A percentile compares a stretch with the other conserved stretches of the same genome.
These are phyloP conservation scores for Pseudonitzschia delicatissima DNA, from an alignment of 108 stramenopile species.

Conservation along the genomic window DNA sequence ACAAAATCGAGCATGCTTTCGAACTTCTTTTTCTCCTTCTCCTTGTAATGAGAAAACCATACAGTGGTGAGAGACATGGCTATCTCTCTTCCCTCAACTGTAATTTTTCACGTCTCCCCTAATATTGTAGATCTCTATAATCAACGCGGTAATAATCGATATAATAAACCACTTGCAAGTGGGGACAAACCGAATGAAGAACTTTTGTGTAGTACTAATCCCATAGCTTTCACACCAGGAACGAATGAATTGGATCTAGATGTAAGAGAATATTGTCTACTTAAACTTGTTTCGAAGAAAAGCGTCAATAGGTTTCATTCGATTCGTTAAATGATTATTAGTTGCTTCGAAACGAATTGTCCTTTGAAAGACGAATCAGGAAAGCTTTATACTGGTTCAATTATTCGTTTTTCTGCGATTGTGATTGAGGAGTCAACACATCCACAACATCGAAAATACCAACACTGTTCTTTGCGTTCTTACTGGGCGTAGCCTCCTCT, in stretches of 20 bases:
- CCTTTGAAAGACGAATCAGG: too few relatives aligned
- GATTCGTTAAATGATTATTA: too few relatives aligned
- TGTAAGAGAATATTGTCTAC: too few relatives aligned
- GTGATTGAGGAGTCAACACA: not conserved
- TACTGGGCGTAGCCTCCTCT: not conserved
- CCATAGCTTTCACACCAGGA: too few relatives aligned
- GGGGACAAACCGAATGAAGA: not conserved
- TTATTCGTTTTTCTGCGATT: conserved; percentile 6
- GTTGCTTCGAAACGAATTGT: too few relatives aligned
- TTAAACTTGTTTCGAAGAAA: too few relatives aligned
- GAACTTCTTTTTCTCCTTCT: not conserved
- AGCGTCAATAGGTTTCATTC: too few relatives aligned
- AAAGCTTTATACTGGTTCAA: too few relatives aligned
- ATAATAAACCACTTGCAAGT: not conserved
- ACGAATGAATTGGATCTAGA: too few relatives aligned
- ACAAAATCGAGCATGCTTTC: not conserved
- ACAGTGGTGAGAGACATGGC: not conserved
- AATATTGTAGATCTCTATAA: not conserved
- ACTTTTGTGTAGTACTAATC: too few relatives aligned
- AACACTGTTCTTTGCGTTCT: not conserved
- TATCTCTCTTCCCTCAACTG: not conserved
- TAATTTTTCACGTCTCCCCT: not conserved
- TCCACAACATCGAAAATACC: conserved; percentile 11
- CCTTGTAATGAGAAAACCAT: not conserved
- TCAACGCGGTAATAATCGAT: conserved; percentile 1